Percentiles rank a stretch among this genome's conserved stretches.
These are phyloP conservation scores for Xylaria longipes DNA, from an alignment of 495 filamentous ascomycete species.

Conservation along the genomic window DNA sequence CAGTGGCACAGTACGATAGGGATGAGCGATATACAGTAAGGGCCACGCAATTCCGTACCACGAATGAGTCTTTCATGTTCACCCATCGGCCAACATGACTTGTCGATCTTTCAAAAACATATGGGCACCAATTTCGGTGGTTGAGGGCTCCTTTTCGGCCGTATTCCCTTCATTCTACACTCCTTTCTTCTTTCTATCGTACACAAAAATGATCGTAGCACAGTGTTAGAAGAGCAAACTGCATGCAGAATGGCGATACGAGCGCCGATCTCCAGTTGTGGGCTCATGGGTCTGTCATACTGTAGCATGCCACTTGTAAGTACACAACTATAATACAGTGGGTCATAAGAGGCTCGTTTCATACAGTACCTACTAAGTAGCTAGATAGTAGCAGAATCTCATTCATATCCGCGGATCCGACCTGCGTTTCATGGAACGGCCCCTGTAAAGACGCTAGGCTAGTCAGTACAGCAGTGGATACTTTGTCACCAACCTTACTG, in stretches of 20 bases:
- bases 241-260: constrained; percentile 3
- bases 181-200: background rate
- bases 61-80: background rate
- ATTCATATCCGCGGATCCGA: too few relatives aligned
- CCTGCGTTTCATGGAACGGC: too few relatives aligned
- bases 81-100: constrained; percentile 7
- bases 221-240: background rate
- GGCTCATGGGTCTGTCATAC: background rate
- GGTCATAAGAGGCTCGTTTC: constrained; percentile 1
- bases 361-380: too few relatives aligned
- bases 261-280: constrained; percentile 6
- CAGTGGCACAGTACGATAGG: constrained; percentile 5
- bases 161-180: background rate
- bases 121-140: background rate
- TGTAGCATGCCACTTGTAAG: background rate
- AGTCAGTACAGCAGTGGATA: background rate
- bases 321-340: background rate
- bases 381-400: too few relatives aligned
- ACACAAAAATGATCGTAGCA: background rate
- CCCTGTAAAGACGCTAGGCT: background rate
- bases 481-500: background rate
- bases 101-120: background rate
- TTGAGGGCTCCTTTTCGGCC: background rate
- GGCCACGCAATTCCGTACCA: constrained; percentile 5
- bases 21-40: constrained; percentile 1